These are phyloP conservation scores for Agrocybe praecox DNA, from an alignment of 768 basidiomycete species.

Conservation along the genomic window DNA sequence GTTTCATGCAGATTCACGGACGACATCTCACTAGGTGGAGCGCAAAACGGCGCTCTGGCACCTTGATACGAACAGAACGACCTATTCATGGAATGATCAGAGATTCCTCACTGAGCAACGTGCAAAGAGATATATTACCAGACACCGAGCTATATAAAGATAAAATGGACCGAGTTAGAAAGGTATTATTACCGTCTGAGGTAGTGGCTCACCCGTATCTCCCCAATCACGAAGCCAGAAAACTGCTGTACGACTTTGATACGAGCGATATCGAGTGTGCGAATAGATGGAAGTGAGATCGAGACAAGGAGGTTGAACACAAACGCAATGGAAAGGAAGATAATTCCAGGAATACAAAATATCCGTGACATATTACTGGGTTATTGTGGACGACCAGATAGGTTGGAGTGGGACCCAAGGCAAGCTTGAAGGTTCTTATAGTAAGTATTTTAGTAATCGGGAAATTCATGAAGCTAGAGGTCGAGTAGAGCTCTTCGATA, in stretches of 20 bases:
- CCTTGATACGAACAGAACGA: too few relatives aligned
- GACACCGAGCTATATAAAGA: slow-evolving; percentile 1
- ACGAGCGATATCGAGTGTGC: slow-evolving; percentile 68
- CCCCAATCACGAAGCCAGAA: slow-evolving; percentile 31
- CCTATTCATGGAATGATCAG: too few relatives aligned
- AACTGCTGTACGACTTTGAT: slow-evolving; percentile 42
- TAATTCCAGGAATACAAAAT: slow-evolving; percentile 65
- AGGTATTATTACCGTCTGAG: too few relatives aligned
- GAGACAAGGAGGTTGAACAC: slow-evolving; percentile 69
- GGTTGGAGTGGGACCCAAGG: not conserved
- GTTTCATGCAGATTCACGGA: slow-evolving; percentile 42
- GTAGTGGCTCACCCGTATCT: slow-evolving; percentile 66
- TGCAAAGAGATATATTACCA: not conserved
- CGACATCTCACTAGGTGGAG: too few relatives aligned
- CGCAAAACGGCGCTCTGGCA: too few relatives aligned
- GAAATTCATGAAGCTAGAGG: too few relatives aligned
- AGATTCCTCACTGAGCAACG: too few relatives aligned
- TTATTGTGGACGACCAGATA: not conserved
- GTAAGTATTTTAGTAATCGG: too few relatives aligned
- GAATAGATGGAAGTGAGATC: slow-evolving; percentile 70
- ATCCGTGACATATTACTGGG: slow-evolving; percentile 34
- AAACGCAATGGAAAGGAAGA: slow-evolving; percentile 57
- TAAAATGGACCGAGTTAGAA: too few relatives aligned
- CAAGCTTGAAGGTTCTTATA: not conserved
- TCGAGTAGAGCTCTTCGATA: too few relatives aligned